Evolutionary conservation across 495 filamentous ascomycete species (phyloP), one percentile per base, ranked within the genome.

Genomic region (Annulohypoxylon stygium): DNA sequence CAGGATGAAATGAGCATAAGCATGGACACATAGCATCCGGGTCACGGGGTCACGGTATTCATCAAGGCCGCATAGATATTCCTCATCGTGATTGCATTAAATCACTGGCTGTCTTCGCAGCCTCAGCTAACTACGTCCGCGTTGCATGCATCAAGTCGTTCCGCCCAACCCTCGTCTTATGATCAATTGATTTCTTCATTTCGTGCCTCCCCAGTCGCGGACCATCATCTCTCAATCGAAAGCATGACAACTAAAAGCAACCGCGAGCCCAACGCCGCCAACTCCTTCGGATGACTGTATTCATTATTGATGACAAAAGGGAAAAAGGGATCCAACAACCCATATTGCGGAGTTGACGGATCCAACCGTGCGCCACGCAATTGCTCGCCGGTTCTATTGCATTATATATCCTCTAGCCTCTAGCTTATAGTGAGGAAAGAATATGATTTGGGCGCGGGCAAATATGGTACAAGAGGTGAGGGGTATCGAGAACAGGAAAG

Each of bases 401-500:
- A 61, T 69, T 64, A 58, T 37, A 39, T 61, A 61, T 10, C 36
- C 70, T 64, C 70, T 71, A 53, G 20, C 8, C 53, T 64, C 51
- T 53, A 60, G 34, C 53, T 10, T 2, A n/a, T n/a, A 18, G 39
- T 18, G 41, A 39, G 47, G 23, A 41, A 23, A 34, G n/a, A 18
- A 50, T 47, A 36, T 33, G 11, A 16, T 23, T 41, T 36, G 43
- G 61, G 63, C 14, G 55, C 39, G 37, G 65, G 36, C 58, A 20
- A 63, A 55, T 65, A 70, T 74, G 16, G 50, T 67, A 60, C 60
- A 71, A 43, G 60, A 76, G 76, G 68, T 76, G 67, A 73, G 62
- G 64, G 69, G 65, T 79, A 68, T 77, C 72, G 73, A 75, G 67
- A 67, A 55, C 48, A 69, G 23, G 50, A 57, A 59, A 69, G 58